These are phyloP conservation scores for Nigrospora sphaerica DNA, from an alignment of 2,329 filamentous ascomycete genomes.

Conservation along the genomic window DNA sequence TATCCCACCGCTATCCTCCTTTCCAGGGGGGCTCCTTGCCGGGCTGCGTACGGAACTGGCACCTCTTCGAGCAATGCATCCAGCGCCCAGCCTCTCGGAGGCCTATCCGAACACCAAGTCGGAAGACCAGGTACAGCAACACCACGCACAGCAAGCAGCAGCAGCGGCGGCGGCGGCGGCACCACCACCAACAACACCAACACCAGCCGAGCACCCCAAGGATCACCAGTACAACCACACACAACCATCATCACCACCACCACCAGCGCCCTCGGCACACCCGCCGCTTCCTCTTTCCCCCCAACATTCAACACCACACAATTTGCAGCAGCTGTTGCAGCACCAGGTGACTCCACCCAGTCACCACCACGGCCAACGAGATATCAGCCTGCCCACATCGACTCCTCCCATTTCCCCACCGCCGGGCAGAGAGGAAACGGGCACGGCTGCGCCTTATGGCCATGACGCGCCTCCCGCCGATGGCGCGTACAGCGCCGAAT, in stretches of 20 bases:
- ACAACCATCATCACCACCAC: not conserved
- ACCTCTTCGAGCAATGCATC: constrained; percentile 18
- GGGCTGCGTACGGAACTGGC: too few species aligned
- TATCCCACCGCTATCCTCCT: too few species aligned
- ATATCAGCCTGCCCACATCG: constrained; percentile 7
- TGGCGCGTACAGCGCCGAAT: constrained; percentile 41
- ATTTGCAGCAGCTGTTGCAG: too few species aligned
- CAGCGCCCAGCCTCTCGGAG: constrained; percentile 25
- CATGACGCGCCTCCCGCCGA: constrained; percentile 31
- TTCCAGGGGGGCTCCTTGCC: too few species aligned
- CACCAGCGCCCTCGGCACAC: not conserved
- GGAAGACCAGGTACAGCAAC: constrained; percentile 19
- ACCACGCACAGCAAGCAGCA: constrained; percentile 11
- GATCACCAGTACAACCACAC: not conserved
- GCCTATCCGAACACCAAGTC: constrained; percentile 25
- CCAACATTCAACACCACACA: not conserved
- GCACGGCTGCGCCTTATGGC: constrained; percentile 44
- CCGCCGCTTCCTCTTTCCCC: not conserved
- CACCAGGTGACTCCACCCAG: constrained; percentile 6
- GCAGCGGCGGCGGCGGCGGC: constrained; percentile 9
- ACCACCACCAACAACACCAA: constrained; percentile 15
- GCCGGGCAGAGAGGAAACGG: constrained; percentile 39
- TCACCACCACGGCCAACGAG: constrained; percentile 16
- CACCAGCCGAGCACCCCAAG: constrained; percentile 2
- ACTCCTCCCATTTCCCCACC: constrained; percentile 18